Evolutionary conservation across 495 filamentous ascomycete genomes (phyloP).

Genomic region (Neurospora sp.): DNA sequence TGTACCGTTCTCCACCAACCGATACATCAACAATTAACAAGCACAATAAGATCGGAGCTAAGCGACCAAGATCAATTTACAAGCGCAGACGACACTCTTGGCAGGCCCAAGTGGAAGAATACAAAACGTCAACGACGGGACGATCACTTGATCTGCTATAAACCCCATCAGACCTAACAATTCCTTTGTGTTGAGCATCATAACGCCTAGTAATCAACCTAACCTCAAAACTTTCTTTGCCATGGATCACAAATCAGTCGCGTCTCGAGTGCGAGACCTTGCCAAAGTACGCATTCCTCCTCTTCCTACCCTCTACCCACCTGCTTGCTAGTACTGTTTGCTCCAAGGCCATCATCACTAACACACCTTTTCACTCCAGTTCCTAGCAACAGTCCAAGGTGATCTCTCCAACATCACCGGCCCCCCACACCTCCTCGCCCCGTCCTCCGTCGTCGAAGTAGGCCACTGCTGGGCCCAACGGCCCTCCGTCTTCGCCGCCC

Average conservation of each 20-base stretch:
- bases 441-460: constrained; percentile 72
- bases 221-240: not conserved
- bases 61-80: not conserved
- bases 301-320: not conserved
- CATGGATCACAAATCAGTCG: constrained; percentile 10
- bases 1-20: not conserved
- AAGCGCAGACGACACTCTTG: not conserved
- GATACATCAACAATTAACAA: not conserved
- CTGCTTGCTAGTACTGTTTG: not conserved
- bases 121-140: not conserved
- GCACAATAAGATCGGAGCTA: not conserved
- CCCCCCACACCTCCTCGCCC: constrained; percentile 73
- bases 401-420: constrained; percentile 80
- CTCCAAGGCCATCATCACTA: not conserved
- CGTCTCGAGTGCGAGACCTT: constrained; percentile 10
- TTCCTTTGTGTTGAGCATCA: not conserved
- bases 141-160: not conserved
- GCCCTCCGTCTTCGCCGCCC: constrained; percentile 69
- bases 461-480: constrained; percentile 84
- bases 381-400: constrained; percentile 75
- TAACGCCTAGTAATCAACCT: not conserved
- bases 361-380: constrained; percentile 34
- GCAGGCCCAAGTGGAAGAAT: not conserved
- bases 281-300: constrained; percentile 6
- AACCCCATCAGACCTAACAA: not conserved